These are phyloP conservation scores for Phaeophleospora eucalypticola DNA, from an alignment of 2,329 filamentous ascomycete species.

Conservation along the genomic window DNA sequence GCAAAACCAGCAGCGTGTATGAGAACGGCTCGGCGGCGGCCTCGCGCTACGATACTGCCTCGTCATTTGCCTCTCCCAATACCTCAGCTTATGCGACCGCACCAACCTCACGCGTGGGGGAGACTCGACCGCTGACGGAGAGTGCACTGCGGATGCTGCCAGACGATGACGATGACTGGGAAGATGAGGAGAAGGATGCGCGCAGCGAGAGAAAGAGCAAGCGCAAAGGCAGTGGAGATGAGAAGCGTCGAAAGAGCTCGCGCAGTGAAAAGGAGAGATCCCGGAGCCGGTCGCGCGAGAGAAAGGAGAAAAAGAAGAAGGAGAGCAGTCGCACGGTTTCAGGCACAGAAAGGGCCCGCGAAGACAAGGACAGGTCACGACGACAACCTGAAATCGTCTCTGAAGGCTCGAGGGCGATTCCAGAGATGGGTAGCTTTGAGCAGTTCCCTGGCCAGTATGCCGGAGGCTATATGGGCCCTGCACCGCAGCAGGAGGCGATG, in stretches of 20 bases:
- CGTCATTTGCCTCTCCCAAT: constrained; percentile 6
- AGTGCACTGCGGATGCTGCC: constrained; percentile 32
- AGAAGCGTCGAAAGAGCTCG: constrained; percentile 29
- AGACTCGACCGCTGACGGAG: constrained; percentile 28
- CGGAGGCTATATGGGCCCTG: constrained; percentile 15
- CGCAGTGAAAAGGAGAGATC: constrained; percentile 30
- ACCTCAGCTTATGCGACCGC: constrained; percentile 35
- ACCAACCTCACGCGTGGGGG: constrained; percentile 25
- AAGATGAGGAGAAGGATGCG: constrained; percentile 30
- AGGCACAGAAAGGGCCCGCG: constrained; percentile 16
- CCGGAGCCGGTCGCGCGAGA: constrained; percentile 25
- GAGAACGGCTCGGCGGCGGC: constrained; percentile 13
- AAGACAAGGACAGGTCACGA: constrained; percentile 15
- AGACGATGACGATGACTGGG: constrained; percentile 30
- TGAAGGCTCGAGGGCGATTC: constrained; percentile 23
- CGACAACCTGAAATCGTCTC: constrained; percentile 14
- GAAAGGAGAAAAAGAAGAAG: constrained; percentile 17
- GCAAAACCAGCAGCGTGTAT: constrained; percentile 25
- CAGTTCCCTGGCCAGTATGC: constrained; percentile 32
- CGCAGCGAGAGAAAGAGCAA: constrained; percentile 28
- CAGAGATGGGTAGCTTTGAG: constrained; percentile 28
- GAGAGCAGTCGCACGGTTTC: constrained; percentile 15
- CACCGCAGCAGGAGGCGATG: constrained; percentile 11
- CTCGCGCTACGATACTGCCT: constrained; percentile 5
- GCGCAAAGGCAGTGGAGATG: constrained; percentile 27